phyloP scores from a whole-genome alignment of 2,329 filamentous ascomycete species.

The Harringtonia aguacate region DNA sequence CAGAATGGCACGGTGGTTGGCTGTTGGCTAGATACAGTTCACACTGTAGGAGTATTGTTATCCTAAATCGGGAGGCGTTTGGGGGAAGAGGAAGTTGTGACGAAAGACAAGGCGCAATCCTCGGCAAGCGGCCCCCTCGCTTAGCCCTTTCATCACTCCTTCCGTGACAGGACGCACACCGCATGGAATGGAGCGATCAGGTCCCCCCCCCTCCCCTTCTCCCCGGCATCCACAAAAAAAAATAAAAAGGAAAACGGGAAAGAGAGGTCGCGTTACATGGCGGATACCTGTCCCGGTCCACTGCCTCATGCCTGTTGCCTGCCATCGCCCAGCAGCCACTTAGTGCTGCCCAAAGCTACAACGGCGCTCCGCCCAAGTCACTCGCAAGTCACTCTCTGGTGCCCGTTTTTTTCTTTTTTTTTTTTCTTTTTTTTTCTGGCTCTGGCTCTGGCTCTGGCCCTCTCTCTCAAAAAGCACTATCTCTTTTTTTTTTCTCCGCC shows the following conservation, averaged over 20 bases:
- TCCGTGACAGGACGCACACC: too few species aligned
- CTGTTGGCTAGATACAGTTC: too few species aligned
- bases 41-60: too few species aligned
- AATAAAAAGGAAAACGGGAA: not conserved
- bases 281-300: not conserved
- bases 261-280: not conserved
- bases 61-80: too few species aligned
- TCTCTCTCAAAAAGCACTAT: not conserved
- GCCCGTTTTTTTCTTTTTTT: not conserved
- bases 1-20: too few species aligned
- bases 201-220: not conserved
- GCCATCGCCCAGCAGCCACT: not conserved
- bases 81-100: too few species aligned
- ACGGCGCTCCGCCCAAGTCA: too few species aligned
- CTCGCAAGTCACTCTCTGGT: too few species aligned
- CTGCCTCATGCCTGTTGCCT: not conserved
- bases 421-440: not conserved
- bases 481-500: not conserved
- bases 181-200: not conserved
- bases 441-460: not conserved
- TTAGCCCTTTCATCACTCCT: too few species aligned
- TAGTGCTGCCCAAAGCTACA: not conserved
- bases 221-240: not conserved
- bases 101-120: too few species aligned
- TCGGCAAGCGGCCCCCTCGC: too few species aligned